phyloP scores from a whole-genome alignment of 2,329 filamentous ascomycete genomes.

The Phaeophleospora eucalypticola region DNA sequence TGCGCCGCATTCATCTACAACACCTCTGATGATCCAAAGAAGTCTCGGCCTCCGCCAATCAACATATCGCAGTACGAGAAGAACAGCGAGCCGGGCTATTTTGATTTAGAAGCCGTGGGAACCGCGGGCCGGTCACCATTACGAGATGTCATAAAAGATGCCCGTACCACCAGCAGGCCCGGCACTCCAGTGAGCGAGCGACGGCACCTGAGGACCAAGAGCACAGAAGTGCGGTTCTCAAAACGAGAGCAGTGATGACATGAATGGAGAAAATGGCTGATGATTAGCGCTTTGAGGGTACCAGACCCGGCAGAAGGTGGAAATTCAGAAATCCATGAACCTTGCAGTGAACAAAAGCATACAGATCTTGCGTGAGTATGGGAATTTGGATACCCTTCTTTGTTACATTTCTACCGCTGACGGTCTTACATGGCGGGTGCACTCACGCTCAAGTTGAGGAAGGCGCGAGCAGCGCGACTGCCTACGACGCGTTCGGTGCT shows the following conservation, averaged over 20 bases:
- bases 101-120: conserved; percentile 44
- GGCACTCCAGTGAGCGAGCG: conserved; percentile 32
- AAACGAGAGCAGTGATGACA: conserved; percentile 35
- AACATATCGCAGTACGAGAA: conserved; percentile 75
- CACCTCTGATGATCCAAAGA: conserved; percentile 52
- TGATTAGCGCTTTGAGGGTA: neutral
- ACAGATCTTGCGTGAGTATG: too few relatives aligned
- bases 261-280: neutral
- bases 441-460: too few relatives aligned
- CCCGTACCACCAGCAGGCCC: conserved; percentile 49
- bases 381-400: conserved; percentile 11
- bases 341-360: too few relatives aligned
- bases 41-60: conserved; percentile 59
- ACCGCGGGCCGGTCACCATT: conserved; percentile 44
- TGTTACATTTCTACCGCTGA: too few relatives aligned
- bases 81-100: conserved; percentile 33
- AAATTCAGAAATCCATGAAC: neutral
- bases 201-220: conserved; percentile 36
- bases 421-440: too few relatives aligned
- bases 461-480: conserved; percentile 10
- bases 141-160: conserved; percentile 41
- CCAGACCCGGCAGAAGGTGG: neutral
- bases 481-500: neutral
- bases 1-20: conserved; percentile 83
- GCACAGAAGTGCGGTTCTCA: conserved; percentile 26